Evolutionary conservation across 2,329 filamentous ascomycete species (phyloP), one percentile per base, ranked within the genome.

Genomic region (Zymoseptoria pseudotritici): DNA sequence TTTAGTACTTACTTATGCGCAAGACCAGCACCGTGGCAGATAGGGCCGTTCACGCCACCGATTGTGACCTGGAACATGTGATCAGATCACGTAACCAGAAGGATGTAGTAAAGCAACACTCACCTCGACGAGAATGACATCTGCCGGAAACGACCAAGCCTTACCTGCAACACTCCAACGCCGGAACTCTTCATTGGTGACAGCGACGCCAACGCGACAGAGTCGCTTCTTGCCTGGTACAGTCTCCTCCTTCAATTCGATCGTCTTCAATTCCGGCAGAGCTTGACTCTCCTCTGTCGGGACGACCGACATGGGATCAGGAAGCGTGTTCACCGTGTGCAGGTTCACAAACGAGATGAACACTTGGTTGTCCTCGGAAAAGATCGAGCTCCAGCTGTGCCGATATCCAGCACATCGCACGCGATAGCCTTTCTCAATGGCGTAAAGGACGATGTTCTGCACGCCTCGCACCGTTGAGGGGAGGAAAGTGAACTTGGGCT

Each of bases 1-100:
- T n/a, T n/a, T n/a, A n/a, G n/a, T n/a, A n/a, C n/a, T n/a, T n/a
- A n/a, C n/a, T n/a, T n/a, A n/a, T n/a, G n/a, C n/a, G n/a, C n/a
- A n/a, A n/a, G n/a, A n/a, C n/a, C n/a, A n/a, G n/a, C 60, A 21
- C 60, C 60, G 29, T 62, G 60, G 54, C 60, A 62, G 22, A 62
- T 62, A 3, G 57, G 57, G 2, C 31, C 60, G 26, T 62, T 62
- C 26, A 57, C 57, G 9, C 60, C 60, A 53, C 60, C 60, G 21
- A 53, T 50, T 49, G 60, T 62, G 55, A 62, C 59, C 51, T 62
- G 54, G 9, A 62, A 54, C 52, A 59, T 62, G 51, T 59, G 36
- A 42, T 42, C 36, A 42, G 36, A 10, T n/a, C n/a, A n/a, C n/a
- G n/a, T n/a, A n/a, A n/a, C n/a, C n/a, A n/a, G n/a, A n/a, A n/a